Base-by-base conservation (phyloP, 2,329 filamentous ascomycete genomes). In the Xylogone sp. region DNA sequence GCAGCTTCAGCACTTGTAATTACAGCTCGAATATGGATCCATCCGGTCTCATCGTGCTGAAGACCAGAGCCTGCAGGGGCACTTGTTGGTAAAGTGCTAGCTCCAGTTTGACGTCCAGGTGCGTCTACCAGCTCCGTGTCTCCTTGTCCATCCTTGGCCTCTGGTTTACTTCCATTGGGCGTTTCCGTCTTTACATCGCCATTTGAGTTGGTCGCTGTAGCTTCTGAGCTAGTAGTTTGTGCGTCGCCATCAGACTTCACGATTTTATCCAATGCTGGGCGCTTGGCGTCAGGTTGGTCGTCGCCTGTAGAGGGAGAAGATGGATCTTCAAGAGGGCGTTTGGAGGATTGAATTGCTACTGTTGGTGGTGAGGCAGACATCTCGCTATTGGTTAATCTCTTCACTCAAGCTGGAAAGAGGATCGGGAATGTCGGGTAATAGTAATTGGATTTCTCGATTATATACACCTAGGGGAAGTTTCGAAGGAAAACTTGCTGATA, bases 1-100 rank as follows among this genome's bases (percentile, higher is more conserved):
- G 94, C 94, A 60, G 94, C 94, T 72, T 99, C 94, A 44, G 91
- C 90, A 71, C 93, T 99, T 48, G 93, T 96, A 64, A 99, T 99
- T 64, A 97, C 92, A 51, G 94, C 90, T 61, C 94, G 88, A 63
- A 99, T 89, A 69, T 99, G 94, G 61, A 99, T 92, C 93, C 94
- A 99, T 45, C 86, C 86, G 45, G 88, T 91, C 76, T 99, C 94
- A 66, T 99, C 94, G 62, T 94, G 86, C 45, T 84, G 66, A 75
- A 78, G 56, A 77, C 71, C 69, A 75, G 71, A 66, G 65, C 59
- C 60, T 39, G 58, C 54, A 9, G 34, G 34, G n/a, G 59, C 54
- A 43, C 53, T 56, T 16, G 57, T 49, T n/a, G 54, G 51, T 58
- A 57, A 53, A 18, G 52, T 78, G 53, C 71, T 71, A 31, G 69